Evolutionary conservation across 305 asterid genomes (phyloP).

Genomic region (Ilex paraguariensis): DNA sequence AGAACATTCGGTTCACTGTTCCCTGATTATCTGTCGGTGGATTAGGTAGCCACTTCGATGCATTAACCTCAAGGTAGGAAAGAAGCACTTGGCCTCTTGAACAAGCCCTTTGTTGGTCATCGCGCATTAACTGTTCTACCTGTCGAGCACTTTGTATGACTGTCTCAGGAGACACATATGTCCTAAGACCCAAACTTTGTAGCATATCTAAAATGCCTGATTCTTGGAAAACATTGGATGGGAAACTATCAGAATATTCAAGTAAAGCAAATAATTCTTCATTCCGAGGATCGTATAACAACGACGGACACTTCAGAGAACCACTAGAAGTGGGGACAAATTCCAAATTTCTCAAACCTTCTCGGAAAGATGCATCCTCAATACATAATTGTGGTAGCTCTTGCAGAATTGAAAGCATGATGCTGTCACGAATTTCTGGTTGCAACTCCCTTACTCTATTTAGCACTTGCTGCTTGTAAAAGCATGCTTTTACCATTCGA

Average conservation of each 20-base stretch:
- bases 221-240: conserved; percentile 62
- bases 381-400: conserved; percentile 80
- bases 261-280: conserved; percentile 85
- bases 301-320: conserved; percentile 55
- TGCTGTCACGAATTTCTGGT: conserved; percentile 53
- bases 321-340: conserved; percentile 77
- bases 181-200: conserved; percentile 90
- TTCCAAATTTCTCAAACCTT: conserved; percentile 55
- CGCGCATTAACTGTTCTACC: conserved; percentile 68
- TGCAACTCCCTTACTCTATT: conserved; percentile 51
- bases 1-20: conserved; percentile 61
- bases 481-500: conserved; percentile 76
- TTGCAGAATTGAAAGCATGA: conserved; percentile 79
- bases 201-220: conserved; percentile 71
- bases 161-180: conserved; percentile 74
- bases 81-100: conserved; percentile 84
- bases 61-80: conserved; percentile 88
- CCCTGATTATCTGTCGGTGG: conserved; percentile 44
- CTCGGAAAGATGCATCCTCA: conserved; percentile 71
- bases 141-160: conserved; percentile 80
- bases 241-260: conserved; percentile 82
- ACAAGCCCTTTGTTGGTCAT: conserved; percentile 56
- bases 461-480: conserved; percentile 60
- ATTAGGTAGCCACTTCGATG: conserved; percentile 79
- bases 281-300: conserved; percentile 84